These are phyloP conservation scores for Aegilops bicornis DNA, from an alignment of 176 grass and related monocot species.

Conservation along the genomic window DNA sequence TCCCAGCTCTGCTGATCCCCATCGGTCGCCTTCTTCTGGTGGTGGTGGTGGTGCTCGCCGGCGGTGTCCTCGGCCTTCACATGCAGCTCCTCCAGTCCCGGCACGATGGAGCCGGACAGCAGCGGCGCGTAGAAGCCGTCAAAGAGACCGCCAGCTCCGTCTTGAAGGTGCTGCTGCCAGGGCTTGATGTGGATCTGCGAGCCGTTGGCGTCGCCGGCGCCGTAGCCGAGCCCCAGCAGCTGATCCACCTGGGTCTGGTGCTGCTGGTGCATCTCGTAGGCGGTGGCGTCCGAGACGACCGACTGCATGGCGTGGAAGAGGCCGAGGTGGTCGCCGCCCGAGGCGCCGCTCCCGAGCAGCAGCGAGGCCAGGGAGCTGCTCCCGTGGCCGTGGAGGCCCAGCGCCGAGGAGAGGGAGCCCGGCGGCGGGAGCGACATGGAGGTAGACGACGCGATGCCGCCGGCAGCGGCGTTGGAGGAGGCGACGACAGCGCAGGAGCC, in stretches of 20 bases:
- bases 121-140: constrained; percentile 45
- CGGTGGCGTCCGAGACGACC: constrained; percentile 34
- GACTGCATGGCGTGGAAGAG: constrained; percentile 68
- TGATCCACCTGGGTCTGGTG: constrained; percentile 44
- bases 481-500: background rate
- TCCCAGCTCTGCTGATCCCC: constrained; percentile 42
- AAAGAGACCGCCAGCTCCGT: constrained; percentile 12
- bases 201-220: background rate
- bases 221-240: constrained; percentile 44
- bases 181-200: constrained; percentile 52
- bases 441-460: constrained; percentile 7
- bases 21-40: background rate
- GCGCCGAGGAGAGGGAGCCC: constrained; percentile 31
- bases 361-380: constrained; percentile 41
- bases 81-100: constrained; percentile 56
- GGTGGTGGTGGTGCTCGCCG: constrained; percentile 25
- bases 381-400: constrained; percentile 31
- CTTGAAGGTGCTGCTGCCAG: constrained; percentile 35
- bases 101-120: constrained; percentile 51
- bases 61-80: constrained; percentile 48
- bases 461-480: background rate
- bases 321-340: constrained; percentile 31
- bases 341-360: constrained; percentile 30
- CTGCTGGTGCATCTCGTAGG: constrained; percentile 52
- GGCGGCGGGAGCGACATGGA: constrained; percentile 2